These are phyloP conservation scores for Penicillium riverlandense DNA, from an alignment of 495 filamentous ascomycete species.

Conservation along the genomic window DNA sequence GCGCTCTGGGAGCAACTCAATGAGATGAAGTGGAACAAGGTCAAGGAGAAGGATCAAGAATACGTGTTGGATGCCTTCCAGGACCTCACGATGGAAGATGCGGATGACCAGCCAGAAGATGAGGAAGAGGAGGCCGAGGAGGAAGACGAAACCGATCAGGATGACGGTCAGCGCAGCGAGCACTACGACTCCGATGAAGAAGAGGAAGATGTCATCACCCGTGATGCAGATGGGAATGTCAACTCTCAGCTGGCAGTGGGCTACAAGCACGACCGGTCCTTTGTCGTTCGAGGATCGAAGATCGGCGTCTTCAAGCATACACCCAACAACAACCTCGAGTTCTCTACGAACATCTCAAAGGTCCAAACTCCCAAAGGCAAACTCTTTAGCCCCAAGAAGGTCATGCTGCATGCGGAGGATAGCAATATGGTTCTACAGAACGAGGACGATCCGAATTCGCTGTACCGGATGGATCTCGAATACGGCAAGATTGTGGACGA, in stretches of 20 bases:
- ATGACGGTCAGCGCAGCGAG: slow-evolving; percentile 62
- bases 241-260: slow-evolving; percentile 97
- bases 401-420: slow-evolving; percentile 95
- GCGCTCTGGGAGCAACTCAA: slow-evolving; percentile 97
- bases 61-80: slow-evolving; percentile 96
- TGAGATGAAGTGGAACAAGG: slow-evolving; percentile 87
- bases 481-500: slow-evolving; percentile 99
- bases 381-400: slow-evolving; percentile 89
- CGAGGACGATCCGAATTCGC: slow-evolving; percentile 71
- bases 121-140: slow-evolving; percentile 64
- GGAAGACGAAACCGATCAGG: slow-evolving; percentile 50
- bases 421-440: slow-evolving; percentile 90
- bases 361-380: slow-evolving; percentile 84
- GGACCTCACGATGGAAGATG: slow-evolving; percentile 87
- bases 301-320: slow-evolving; percentile 99
- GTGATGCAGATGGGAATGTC: slow-evolving; percentile 70
- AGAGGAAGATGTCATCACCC: slow-evolving; percentile 70
- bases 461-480: slow-evolving; percentile 98
- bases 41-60: slow-evolving; percentile 84
- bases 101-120: slow-evolving; percentile 48
- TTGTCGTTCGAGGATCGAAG: slow-evolving; percentile 92
- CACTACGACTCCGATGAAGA: slow-evolving; percentile 92
- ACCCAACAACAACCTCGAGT: slow-evolving; percentile 83
- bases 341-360: slow-evolving; percentile 96
- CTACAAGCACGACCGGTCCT: slow-evolving; percentile 95